Evolutionary conservation across 2,329 filamentous ascomycete species (phyloP), one percentile per base, ranked within the genome.

Genomic region (Hymenoscyphus repandus): DNA sequence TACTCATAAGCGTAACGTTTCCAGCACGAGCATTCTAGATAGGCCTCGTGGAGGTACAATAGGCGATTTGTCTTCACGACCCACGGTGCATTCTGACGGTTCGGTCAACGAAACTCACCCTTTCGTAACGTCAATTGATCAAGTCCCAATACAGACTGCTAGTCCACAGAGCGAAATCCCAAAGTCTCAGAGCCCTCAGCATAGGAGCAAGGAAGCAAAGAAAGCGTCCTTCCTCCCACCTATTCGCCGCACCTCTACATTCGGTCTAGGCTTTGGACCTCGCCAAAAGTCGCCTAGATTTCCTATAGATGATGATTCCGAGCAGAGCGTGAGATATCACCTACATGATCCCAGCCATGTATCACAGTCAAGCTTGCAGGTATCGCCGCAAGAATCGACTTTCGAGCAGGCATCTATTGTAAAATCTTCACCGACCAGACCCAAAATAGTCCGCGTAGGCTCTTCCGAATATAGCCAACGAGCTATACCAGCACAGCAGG

Each of bases 191-290:
- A 50, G 33, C 36, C 22, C 22, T 38, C 27, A 45, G 18, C 30
- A 38, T 27, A 20, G 18, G 9, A 50, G 55, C 15, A 50, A 51
- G 30, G 52, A 52, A 34, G 44, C 49, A 17, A 43, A 51, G 2
- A 49, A 36, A 11, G 22, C 57, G 5, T 56, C 58, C 1, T 83
- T 83, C 55, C 64, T 85, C 34, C 80, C 81, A 2, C 78, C 78
- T 1, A 81, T 84, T 51, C 73, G 78, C 41, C 72, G 78, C 31
- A 74, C 72, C 12, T 83, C 80, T 13, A 78, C 77, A 3, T 79
- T 84, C 63, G 75, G 75, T 38, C 59, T 73, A n/a, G 52, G 63
- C 51, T 62, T 69, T 61, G 55, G 61, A 50, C 51, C 64, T 47
- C 53, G 62, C 54, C 47, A 62, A 53, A 55, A 64, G 54, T 56